Evolutionary conservation across 73 alveolate species (phyloP).

Genomic region (Paramecium caudatum): DNA sequence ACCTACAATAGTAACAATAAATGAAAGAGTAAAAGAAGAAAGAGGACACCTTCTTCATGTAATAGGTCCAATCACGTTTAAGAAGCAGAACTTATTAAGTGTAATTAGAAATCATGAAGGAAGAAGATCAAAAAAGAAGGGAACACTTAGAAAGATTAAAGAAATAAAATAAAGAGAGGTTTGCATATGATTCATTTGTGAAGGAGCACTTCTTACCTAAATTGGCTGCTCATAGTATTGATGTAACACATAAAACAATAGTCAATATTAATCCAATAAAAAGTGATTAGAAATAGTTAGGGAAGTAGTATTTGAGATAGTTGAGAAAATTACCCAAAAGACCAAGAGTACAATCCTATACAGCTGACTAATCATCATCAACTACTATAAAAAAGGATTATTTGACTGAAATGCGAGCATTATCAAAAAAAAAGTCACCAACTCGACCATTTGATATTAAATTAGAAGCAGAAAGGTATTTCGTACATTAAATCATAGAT

Average conservation of each 20-base stretch:
- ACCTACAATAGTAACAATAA: not conserved
- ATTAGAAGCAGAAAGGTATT: not conserved
- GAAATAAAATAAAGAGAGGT: not conserved
- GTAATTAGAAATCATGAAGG: not conserved
- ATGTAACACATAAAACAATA: not conserved
- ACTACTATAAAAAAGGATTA: not conserved
- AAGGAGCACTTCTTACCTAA: constrained; percentile 31
- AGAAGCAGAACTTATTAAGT: constrained; percentile 19
- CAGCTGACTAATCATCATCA: not conserved
- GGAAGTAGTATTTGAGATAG: not conserved
- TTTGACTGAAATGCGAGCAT: not conserved
- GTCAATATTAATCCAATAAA: not conserved
- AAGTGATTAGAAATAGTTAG: not conserved
- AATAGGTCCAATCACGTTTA: constrained; percentile 17
- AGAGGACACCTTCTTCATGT: not conserved
- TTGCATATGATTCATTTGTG: constrained; percentile 9
- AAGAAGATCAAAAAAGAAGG: constrained; percentile 8
- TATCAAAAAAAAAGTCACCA: constrained; percentile 22
- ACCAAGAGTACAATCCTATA: not conserved
- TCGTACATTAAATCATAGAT: not conserved
- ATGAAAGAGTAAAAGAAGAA: not conserved
- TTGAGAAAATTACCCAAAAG: constrained; percentile 22
- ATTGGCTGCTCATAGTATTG: constrained; percentile 1
- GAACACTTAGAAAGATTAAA: not conserved
- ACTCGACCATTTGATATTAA: not conserved